Evolutionary conservation across 139 green algal genomes (phyloP).

Genomic region (Trebouxia sp.): DNA sequence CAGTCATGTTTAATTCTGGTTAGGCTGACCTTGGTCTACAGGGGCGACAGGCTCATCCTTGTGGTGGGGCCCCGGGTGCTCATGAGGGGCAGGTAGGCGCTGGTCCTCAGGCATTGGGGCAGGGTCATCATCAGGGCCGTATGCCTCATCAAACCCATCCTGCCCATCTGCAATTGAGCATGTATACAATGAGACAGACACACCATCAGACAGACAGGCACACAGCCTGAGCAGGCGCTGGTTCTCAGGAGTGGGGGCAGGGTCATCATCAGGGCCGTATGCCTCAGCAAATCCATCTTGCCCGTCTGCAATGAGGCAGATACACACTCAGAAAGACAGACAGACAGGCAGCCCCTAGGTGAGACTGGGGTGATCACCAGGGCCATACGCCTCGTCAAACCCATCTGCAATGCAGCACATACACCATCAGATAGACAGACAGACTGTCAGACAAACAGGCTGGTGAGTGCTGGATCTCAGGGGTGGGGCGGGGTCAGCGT

Average conservation of each 20-base stretch:
- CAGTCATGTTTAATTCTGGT: too few species aligned
- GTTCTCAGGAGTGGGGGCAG: background rate
- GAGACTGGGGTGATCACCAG: too few species aligned
- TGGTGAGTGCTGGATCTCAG: too few species aligned
- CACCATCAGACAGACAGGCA: too few species aligned
- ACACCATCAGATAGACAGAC: too few species aligned
- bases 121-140: background rate
- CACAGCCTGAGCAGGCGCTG: conserved; percentile 13
- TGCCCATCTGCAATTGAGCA: background rate
- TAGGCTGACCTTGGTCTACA: background rate
- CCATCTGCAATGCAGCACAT: too few species aligned
- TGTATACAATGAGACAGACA: too few species aligned
- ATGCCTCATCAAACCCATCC: conserved; percentile 12
- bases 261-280: background rate
- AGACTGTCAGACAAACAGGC: too few species aligned
- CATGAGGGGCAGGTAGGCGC: conserved; percentile 5
- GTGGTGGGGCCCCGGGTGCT: background rate
- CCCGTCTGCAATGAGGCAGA: background rate
- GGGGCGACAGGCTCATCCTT: background rate
- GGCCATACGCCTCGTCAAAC: too few species aligned
- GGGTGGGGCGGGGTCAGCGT: too few species aligned
- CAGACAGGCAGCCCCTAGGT: too few species aligned
- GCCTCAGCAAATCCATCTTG: conserved; percentile 12
- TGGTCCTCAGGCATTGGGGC: background rate
- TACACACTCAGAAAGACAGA: too few species aligned